Base-by-base conservation (phyloP, 352 stramenopile species). In the Globisporangium paddicum region DNA sequence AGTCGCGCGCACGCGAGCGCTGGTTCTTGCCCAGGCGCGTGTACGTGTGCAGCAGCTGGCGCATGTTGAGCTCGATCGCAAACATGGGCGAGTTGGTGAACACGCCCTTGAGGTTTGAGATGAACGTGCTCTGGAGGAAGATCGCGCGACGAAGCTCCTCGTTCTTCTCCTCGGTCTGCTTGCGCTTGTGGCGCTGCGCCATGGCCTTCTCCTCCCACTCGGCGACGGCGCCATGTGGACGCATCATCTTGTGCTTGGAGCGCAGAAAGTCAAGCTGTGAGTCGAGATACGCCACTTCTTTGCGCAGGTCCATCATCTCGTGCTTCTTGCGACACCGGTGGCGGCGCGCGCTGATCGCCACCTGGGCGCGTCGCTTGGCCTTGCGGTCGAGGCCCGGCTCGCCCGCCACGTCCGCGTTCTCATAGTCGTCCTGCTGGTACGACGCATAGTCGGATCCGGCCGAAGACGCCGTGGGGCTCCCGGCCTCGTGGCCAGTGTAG, bases 31-130 rank as follows among this genome's bases (percentile, higher is more conserved):
- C 71, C n/a, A 87, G 37, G 5, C 60, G 68, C n/a, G 75, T 86
- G 66, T 76, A 86, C 7, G 73, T 86, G 52, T 88, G 75, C 18
- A 88, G 47, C 23, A 86, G 44, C 28, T 72, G 69, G 26, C 63
- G 59, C 71, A 86, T 75, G 64, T 86, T 82, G 9, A 86, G 58
- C 21, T 77, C 71, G 19, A 63, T 26, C 0, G 55, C 55, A 16
- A 58, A 59, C n/a, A 67, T 45, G 16, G 52, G 51, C 8, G 73
- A 57, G 48, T 66, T 72, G 9, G 55, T 59, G 37, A 88, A 74
- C 5, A 78, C 25, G 5, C 58, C 41, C 40, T 76, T 68, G 32
- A 88, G 67, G 14, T 67, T 71, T 9, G 45, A 23, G 30, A 88
- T 67, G 48, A 85, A 86, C 35, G 59, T 49, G 8, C 72, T 62